Conservation (phyloP, 169 alveolate species). For the Cryptosporidium xiaoi region DNA sequence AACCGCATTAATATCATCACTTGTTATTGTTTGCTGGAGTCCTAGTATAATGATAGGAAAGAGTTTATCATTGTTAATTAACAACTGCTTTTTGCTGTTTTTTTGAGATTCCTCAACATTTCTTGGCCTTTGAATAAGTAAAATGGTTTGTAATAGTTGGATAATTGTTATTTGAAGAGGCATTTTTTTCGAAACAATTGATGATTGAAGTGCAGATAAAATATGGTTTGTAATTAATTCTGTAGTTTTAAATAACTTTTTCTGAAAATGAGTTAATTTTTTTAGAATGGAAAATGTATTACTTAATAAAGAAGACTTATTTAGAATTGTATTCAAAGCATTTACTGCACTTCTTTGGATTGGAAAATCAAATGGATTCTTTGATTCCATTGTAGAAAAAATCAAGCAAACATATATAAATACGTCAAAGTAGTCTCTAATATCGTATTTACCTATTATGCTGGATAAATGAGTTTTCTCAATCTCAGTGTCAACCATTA, state of each 20-base stretch:
- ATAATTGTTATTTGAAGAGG: constrained; percentile 27
- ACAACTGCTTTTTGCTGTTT: background rate
- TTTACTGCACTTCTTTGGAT: constrained; percentile 35
- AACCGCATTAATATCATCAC: background rate
- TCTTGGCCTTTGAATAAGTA: constrained; percentile 32
- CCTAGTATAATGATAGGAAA: constrained; percentile 25
- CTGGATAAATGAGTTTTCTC: background rate
- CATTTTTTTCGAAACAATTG: constrained; percentile 17
- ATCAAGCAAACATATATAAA: constrained; percentile 17
- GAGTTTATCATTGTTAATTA: constrained; percentile 2
- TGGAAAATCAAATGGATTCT: constrained; percentile 14
- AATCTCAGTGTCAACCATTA: constrained; percentile 23
- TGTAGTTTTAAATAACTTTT: background rate
- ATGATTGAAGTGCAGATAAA: constrained; percentile 3
- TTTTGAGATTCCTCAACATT: background rate
- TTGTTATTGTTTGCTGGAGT: constrained; percentile 8
- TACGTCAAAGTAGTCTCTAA: constrained; percentile 48
- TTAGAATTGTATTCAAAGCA: constrained; percentile 34
- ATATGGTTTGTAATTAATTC: constrained; percentile 9
- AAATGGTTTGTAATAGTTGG: constrained; percentile 26
- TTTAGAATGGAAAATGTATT: background rate
- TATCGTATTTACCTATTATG: constrained; percentile 3
- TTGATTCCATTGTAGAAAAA: constrained; percentile 14
- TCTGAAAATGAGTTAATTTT: constrained; percentile 10
- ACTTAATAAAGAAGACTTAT: background rate